Conservation (phyloP, 129 eudicot species). For the Apium graveolens region DNA sequence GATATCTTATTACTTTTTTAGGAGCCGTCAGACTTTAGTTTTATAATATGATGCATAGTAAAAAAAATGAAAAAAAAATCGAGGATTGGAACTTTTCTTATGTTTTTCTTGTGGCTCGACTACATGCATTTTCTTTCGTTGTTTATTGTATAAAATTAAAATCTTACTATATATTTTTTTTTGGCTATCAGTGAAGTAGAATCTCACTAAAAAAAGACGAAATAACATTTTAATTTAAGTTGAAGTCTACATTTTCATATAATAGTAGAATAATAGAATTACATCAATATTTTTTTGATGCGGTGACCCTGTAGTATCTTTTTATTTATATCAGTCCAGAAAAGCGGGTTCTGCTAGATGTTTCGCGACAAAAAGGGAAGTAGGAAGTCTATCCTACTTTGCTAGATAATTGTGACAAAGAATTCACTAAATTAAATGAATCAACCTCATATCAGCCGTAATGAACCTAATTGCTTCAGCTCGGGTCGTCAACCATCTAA, state of each 20-base stretch:
- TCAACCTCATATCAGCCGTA: not conserved
- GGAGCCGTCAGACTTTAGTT: not conserved
- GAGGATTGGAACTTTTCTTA: not conserved
- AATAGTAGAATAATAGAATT: too few species aligned
- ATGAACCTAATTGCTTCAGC: not conserved
- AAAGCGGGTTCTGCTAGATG: not conserved
- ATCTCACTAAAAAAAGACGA: not conserved
- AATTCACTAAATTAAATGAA: not conserved
- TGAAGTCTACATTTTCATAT: not conserved
- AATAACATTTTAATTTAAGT: not conserved
- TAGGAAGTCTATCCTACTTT: not conserved
- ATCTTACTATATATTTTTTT: not conserved
- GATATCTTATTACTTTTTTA: not conserved
- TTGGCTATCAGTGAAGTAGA: not conserved
- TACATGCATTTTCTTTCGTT: not conserved
- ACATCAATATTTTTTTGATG: too few species aligned
- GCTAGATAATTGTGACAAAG: not conserved
- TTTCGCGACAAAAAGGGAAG: not conserved
- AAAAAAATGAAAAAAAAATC: too few species aligned
- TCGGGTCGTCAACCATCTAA: not conserved
- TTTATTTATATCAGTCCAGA: not conserved
- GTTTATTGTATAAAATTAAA: not conserved
- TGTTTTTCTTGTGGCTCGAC: not conserved
- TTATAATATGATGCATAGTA: not conserved
- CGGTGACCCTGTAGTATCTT: not conserved